These are phyloP conservation scores for Dactylellina leptospora DNA, from an alignment of 2,329 filamentous ascomycete genomes.

Conservation along the genomic window DNA sequence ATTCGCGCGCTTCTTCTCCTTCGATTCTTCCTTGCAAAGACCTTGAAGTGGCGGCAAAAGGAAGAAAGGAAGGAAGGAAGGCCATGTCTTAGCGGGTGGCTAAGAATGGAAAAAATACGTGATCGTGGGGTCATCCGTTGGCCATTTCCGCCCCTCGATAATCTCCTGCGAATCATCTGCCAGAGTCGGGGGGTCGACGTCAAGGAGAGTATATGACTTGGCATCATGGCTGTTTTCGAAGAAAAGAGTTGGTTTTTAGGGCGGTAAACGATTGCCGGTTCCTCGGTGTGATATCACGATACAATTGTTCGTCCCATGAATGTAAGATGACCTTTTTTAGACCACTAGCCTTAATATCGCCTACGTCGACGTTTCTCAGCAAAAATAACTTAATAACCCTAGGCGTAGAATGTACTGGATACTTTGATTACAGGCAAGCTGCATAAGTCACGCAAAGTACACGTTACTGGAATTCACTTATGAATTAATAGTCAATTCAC, in stretches of 20 bases:
- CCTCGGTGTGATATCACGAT: slow-evolving; percentile 7
- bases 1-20: slow-evolving; percentile 51
- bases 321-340: not conserved
- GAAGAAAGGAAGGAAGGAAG: not conserved
- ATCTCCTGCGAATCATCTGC: slow-evolving; percentile 36
- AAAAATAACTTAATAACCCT: not conserved
- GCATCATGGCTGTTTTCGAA: no score
- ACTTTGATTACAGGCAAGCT: slow-evolving; percentile 37
- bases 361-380: not conserved
- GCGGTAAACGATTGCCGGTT: not conserved
- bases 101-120: slow-evolving; percentile 12
- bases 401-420: not conserved
- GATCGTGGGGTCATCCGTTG: not conserved
- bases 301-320: not conserved
- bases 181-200: not conserved
- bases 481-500: not conserved
- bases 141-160: slow-evolving; percentile 7
- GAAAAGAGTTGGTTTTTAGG: slow-evolving; percentile 24
- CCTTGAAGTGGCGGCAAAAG: slow-evolving; percentile 20
- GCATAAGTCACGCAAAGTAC: slow-evolving; percentile 31
- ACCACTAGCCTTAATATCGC: not conserved
- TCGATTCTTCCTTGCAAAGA: not conserved
- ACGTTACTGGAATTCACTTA: slow-evolving; percentile 5
- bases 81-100: slow-evolving; percentile 18
- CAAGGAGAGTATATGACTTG: no score